Evolutionary conservation across 139 green algal species (phyloP), one percentile per base, ranked within the genome.

Genomic region (Haematococcus sp.): DNA sequence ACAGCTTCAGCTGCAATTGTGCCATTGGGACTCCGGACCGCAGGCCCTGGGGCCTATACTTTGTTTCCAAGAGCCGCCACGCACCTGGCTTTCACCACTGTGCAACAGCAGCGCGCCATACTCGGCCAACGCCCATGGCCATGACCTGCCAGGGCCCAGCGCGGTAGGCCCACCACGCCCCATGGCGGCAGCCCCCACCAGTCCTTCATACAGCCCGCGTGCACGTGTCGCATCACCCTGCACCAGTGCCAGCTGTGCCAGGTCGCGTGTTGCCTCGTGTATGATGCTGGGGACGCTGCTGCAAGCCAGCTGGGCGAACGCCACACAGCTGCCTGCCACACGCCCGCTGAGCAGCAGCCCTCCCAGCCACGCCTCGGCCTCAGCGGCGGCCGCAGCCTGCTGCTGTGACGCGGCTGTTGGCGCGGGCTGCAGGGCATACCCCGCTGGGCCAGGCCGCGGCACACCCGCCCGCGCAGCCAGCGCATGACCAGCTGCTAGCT

Each of bases 91-190:
- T 1, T 75, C 31, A 5, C 79, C 77, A 58, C 81, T 56, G 40
- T 87, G 80, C 81, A 88, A 40, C 34, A 91, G 77, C 71, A 94
- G 81, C 88, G 86, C 91, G 60, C 82, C 89, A 31, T 93, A 93
- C 77, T 94, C 89, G 28, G 82, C 83, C 28, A 89, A 82, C 3
- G 90, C 89, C 90, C 90, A 95, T 68, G 89, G 87, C 79, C 40
- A 49, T 11, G 40, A 49, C 40, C 40, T 49, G 40, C 40, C 40
- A 19, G 40, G 40, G 7, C 91, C 87, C 16, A 77, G 81, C 68
- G 73, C 73, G 51, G 90, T 84, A 4, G 71, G 84, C 70, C 63
- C 76, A 49, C 80, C 76, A 27, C 84, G 80, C 22, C 88, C 84
- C 46, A 84, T 79, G 19, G 89, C 58, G 28, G 52, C 80, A 20